Conservation (phyloP, 1,284 basidiomycete species). For the Tylopilus orsonianus region DNA sequence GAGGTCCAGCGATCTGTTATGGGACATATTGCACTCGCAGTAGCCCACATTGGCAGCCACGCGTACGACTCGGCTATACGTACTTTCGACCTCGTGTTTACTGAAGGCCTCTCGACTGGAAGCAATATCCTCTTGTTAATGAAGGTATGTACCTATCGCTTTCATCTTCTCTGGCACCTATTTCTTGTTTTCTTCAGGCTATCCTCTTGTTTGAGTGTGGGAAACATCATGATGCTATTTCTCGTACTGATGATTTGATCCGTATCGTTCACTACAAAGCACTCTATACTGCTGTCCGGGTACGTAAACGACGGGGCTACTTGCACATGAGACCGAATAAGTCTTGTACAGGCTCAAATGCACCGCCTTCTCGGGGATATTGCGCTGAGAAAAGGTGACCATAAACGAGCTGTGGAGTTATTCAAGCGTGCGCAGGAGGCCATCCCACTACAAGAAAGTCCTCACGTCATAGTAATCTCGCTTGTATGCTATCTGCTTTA, state of each 20-base stretch:
- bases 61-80: slow-evolving; percentile 2
- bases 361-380: neutral
- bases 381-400: neutral
- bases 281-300: neutral
- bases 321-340: neutral
- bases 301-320: neutral
- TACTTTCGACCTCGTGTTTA: slow-evolving; percentile 9
- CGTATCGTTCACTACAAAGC: neutral
- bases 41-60: neutral
- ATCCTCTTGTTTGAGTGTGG: neutral
- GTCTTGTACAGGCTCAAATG: slow-evolving; percentile 1
- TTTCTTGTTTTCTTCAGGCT: neutral
- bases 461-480: neutral
- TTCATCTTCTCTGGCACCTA: neutral
- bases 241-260: neutral
- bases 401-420: neutral
- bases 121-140: slow-evolving; percentile 7
- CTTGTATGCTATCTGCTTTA: slow-evolving; percentile 1
- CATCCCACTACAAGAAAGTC: neutral
- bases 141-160: neutral
- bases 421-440: slow-evolving; percentile 1
- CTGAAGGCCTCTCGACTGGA: neutral
- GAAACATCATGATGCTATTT: neutral
- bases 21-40: slow-evolving; percentile 7
- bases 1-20: neutral